Evolutionary conservation across 2,329 filamentous ascomycete species (phyloP).

Genomic region (Xylariaceae sp.): DNA sequence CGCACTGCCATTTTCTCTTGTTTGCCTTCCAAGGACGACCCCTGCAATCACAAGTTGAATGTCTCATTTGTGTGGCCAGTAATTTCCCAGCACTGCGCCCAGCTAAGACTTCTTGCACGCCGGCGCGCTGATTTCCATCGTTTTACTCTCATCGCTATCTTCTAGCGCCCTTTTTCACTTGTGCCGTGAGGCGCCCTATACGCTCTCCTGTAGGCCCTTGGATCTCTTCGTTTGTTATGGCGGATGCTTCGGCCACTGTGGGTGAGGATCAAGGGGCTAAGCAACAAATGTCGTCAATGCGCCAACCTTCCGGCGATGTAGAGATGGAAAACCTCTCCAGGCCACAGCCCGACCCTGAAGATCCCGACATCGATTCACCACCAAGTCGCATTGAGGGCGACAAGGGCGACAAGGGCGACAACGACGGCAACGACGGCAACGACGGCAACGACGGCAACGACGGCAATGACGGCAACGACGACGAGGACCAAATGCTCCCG

Average conservation of each 20-base stretch:
- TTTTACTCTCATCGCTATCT: conserved; percentile 1
- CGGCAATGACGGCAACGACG: no score
- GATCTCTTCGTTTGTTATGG: conserved; percentile 22
- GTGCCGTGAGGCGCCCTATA: conserved; percentile 13
- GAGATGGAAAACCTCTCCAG: conserved; percentile 29
- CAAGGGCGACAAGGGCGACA: conserved; percentile 11
- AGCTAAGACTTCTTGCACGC: conserved; percentile 6
- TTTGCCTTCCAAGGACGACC: conserved; percentile 8
- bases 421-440: no score
- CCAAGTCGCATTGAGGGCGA: conserved; percentile 19
- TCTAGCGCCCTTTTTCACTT: conserved; percentile 4
- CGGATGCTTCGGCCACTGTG: conserved; percentile 20
- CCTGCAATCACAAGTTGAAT: conserved; percentile 15
- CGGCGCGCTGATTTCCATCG: conserved; percentile 9
- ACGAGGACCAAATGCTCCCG: no score
- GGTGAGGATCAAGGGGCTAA: conserved; percentile 23
- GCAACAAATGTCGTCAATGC: conserved; percentile 21
- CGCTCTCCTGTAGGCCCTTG: conserved; percentile 10
- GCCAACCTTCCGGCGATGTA: conserved; percentile 24
- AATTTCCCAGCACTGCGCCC: conserved; percentile 12
- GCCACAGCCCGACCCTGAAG: conserved; percentile 20
- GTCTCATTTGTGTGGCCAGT: conserved; percentile 20
- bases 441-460: no score
- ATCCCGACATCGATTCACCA: conserved; percentile 14
- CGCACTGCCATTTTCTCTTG: conserved; percentile 7